phyloP scores from a whole-genome alignment of 495 filamentous ascomycete species.

The Aeminium ludgeri region DNA sequence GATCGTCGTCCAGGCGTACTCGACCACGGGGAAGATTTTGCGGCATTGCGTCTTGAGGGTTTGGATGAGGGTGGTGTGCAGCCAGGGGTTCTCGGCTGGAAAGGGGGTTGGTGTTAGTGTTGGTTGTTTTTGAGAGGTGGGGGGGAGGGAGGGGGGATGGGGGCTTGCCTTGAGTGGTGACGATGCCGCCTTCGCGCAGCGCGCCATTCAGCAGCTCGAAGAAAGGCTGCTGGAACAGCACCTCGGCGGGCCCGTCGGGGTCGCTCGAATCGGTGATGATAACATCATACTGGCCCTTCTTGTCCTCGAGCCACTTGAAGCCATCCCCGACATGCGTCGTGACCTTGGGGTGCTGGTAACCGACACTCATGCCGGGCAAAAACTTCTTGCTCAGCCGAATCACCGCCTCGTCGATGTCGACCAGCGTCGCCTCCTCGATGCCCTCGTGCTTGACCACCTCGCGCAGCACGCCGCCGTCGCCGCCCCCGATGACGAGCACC shows the following conservation, averaged over 20 bases:
- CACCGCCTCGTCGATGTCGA: slow-evolving; percentile 99
- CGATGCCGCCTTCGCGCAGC: slow-evolving; percentile 87
- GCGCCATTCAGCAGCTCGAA: slow-evolving; percentile 82
- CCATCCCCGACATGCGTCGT: slow-evolving; percentile 87
- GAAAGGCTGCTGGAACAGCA: slow-evolving; percentile 95
- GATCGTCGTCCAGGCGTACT: slow-evolving; percentile 99
- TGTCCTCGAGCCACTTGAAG: slow-evolving; percentile 88
- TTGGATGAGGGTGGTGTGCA: slow-evolving; percentile 79
- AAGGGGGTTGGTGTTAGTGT: background rate
- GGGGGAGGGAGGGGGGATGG: too few relatives aligned
- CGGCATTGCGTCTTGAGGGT: slow-evolving; percentile 89
- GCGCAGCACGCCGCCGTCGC: slow-evolving; percentile 90
- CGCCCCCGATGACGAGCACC: slow-evolving; percentile 93
- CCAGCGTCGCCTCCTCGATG: slow-evolving; percentile 77
- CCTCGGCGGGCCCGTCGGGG: slow-evolving; percentile 90
- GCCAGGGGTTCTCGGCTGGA: slow-evolving; percentile 96
- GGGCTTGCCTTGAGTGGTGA: slow-evolving; percentile 96
- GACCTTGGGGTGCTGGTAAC: slow-evolving; percentile 84
- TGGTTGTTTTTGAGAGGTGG: too few relatives aligned
- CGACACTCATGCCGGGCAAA: slow-evolving; percentile 83
- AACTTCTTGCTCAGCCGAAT: slow-evolving; percentile 97
- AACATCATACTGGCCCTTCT: slow-evolving; percentile 92
- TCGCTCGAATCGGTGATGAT: slow-evolving; percentile 99
- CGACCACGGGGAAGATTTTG: slow-evolving; percentile 91
- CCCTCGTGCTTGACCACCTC: slow-evolving; percentile 96